Conservation (phyloP, 2,329 filamentous ascomycete species). For the Cladophialophora chaetospira region DNA sequence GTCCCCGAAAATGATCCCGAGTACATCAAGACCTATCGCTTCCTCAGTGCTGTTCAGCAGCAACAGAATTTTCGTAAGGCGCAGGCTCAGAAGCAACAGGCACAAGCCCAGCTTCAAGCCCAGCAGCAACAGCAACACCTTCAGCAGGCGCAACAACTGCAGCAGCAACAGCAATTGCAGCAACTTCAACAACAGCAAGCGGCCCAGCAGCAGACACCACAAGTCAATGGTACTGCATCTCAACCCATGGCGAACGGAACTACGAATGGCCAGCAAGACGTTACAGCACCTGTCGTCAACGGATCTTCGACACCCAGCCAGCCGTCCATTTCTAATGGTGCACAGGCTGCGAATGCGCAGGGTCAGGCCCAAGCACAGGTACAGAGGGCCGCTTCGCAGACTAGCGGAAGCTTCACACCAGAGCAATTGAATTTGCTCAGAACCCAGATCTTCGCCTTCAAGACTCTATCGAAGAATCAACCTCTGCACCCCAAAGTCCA, state of each 20-base stretch:
- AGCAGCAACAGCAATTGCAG: constrained; percentile 42
- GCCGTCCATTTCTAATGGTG: constrained; percentile 31
- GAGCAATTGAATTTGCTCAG: constrained; percentile 78
- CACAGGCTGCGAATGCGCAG: constrained; percentile 35
- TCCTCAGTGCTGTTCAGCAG: constrained; percentile 71
- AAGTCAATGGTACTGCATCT: constrained; percentile 41
- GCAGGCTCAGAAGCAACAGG: constrained; percentile 49
- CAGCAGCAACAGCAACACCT: constrained; percentile 33
- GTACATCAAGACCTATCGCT: constrained; percentile 76
- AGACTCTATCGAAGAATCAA: constrained; percentile 82
- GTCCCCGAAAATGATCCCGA: constrained; percentile 82
- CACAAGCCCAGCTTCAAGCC: constrained; percentile 39
- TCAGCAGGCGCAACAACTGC: constrained; percentile 14
- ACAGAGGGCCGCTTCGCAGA: constrained; percentile 34
- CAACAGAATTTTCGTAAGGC: constrained; percentile 62
- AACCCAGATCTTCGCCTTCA: constrained; percentile 89
- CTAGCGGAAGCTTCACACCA: constrained; percentile 65
- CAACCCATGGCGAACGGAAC: constrained; percentile 44
- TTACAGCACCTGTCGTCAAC: constrained; percentile 17
- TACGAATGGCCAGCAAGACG: constrained; percentile 40
- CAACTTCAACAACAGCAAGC: constrained; percentile 45
- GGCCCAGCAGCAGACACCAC: constrained; percentile 16
- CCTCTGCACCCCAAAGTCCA: constrained; percentile 78
- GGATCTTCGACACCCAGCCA: constrained; percentile 34
- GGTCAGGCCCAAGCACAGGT: constrained; percentile 10